Base-by-base conservation (phyloP, 768 basidiomycete genomes). In the Collybia sordida region DNA sequence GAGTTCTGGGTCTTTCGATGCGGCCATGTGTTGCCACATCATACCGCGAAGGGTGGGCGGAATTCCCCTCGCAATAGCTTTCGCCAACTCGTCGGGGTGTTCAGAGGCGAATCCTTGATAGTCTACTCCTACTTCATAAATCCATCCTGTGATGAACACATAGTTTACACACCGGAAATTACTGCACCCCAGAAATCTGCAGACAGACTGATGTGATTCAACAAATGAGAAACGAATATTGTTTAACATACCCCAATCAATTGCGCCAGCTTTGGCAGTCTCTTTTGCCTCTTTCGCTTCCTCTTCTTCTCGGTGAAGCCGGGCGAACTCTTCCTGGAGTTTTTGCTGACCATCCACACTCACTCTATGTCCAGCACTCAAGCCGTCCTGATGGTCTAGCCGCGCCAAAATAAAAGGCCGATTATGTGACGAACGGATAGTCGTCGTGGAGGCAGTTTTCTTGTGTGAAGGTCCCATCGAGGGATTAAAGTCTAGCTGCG, bases 11-110 rank as follows among this genome's bases (percentile, higher is more conserved):
- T 97, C 93, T 70, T 99, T 99, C 0, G 95, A 94, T 11, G 94
- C 93, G 34, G 92, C 89, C 93, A 96, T 97, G 64, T 96, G 77
- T 64, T 97, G 94, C 92, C 91, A 98, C 75, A 96, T 84, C 86
- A 98, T 96, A 42, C 93, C 93, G 44, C 93, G 82, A 41, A 95
- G 70, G 1, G 92, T 84, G 37, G 82, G 74, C 12, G 97, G 97
- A 35, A 99, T 93, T 3, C 97, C 97, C 53, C 77, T 79, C 56
- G 97, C 93, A 46, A 99, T 99, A 3, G 94, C 96, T 59, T 78
- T 77, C 1, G 93, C 92, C 21, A 99, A 73, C 51, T 86, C 79
- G 54, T 90, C 84, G 3, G 96, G 79, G 49, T 83, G 72, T 44
- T 86, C 81, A 12, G 89, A 71, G 4, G 97, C 97, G 49, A 94